Conservation (phyloP, 495 filamentous ascomycete species). For the Delitschia confertaspora region DNA sequence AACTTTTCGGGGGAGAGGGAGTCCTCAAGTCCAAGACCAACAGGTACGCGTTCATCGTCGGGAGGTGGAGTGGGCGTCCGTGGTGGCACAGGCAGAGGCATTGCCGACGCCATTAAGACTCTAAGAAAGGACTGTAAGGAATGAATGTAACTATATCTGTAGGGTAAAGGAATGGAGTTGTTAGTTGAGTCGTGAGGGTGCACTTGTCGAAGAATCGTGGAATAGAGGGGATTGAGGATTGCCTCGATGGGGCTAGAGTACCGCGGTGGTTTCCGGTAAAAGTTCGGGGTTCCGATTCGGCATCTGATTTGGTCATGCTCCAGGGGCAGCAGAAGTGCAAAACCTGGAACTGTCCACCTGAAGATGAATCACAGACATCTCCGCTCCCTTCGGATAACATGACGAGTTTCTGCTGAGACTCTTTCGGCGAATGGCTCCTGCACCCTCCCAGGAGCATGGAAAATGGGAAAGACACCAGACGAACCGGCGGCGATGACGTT, state of each 20-base stretch:
- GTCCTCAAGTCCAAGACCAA: constrained; percentile 34
- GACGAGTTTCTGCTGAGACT: too few relatives aligned
- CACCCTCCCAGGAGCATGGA: constrained; percentile 28
- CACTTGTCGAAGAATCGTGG: too few relatives aligned
- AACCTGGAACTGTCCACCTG: too few relatives aligned
- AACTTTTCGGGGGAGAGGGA: constrained; percentile 35
- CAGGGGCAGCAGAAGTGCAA: too few relatives aligned
- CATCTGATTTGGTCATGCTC: too few relatives aligned
- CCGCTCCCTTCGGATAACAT: too few relatives aligned
- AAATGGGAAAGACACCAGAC: constrained; percentile 21
- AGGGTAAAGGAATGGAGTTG: not conserved
- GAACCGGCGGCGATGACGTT: constrained; percentile 10
- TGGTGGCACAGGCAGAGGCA: constrained; percentile 57
- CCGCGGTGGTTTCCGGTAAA: too few relatives aligned
- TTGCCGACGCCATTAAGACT: constrained; percentile 45
- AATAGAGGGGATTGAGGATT: too few relatives aligned
- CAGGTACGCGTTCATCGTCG: constrained; percentile 35
- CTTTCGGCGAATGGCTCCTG: constrained; percentile 22
- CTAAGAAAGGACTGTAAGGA: constrained; percentile 12
- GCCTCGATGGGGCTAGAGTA: too few relatives aligned
- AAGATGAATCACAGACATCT: too few relatives aligned
- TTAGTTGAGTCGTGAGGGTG: too few relatives aligned
- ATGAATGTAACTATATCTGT: constrained; percentile 4
- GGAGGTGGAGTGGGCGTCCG: constrained; percentile 61
- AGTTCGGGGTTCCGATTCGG: too few relatives aligned